Conservation (phyloP, 1,284 basidiomycete genomes). For the Anthracocystis walkeri region DNA sequence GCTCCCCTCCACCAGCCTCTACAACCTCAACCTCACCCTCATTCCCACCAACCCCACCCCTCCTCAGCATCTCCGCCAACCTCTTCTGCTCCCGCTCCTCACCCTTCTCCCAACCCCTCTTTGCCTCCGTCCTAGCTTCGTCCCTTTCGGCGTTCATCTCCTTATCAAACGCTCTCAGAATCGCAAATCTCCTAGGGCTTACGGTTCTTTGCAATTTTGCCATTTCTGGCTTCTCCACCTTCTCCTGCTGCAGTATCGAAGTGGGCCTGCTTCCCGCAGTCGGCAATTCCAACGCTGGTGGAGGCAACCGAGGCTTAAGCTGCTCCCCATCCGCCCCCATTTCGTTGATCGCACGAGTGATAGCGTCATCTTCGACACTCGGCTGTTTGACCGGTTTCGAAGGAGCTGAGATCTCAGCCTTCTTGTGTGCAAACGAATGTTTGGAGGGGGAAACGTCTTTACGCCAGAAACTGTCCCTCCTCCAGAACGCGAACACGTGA, state of each 20-base stretch:
- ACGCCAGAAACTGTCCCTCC: conserved; percentile 59
- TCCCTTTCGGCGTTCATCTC: conserved; percentile 32
- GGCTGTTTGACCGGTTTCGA: conserved; percentile 23
- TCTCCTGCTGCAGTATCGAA: conserved; percentile 15
- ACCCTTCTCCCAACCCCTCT: conserved; percentile 34
- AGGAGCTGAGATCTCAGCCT: conserved; percentile 27
- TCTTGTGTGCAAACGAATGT: conserved; percentile 21
- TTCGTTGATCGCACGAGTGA: conserved; percentile 4
- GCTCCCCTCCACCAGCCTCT: neutral
- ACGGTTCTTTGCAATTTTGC: conserved; percentile 17
- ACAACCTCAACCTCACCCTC: neutral
- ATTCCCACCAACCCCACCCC: conserved; percentile 2
- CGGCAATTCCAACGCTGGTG: conserved; percentile 39
- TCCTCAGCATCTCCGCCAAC: conserved; percentile 22
- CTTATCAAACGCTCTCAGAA: conserved; percentile 34
- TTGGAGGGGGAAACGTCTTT: conserved; percentile 41
- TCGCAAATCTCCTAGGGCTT: conserved; percentile 25
- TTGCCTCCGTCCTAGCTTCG: conserved; percentile 34
- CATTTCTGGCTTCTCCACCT: conserved; percentile 23
- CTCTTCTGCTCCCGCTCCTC: conserved; percentile 28
- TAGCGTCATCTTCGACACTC: conserved; percentile 32
- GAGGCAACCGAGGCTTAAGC: conserved; percentile 28
- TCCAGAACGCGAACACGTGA: conserved; percentile 53
- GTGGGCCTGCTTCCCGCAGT: conserved; percentile 11
- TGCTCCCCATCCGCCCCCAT: conserved; percentile 24